Evolutionary conservation across 306 rosid species (phyloP), one percentile per base, ranked within the genome.

Genomic region (Vigna angularis): DNA sequence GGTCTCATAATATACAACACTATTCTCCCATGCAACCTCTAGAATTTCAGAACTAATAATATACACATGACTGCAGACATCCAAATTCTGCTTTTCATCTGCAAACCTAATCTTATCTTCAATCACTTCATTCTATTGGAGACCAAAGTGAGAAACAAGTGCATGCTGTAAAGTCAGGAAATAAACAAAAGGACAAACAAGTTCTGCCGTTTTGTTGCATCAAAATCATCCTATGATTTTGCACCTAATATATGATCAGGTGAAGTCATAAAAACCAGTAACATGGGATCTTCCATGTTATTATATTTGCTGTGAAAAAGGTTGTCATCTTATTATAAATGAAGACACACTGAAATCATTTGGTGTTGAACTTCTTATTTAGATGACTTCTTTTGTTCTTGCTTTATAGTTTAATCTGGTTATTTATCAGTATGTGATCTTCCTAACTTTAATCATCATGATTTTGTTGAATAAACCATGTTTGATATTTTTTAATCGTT

Each of bases 21-120:
- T 26, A 26, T 26, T 26, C 28, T 26, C 28, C 28, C 28, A 26
- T 26, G 28, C 28, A 26, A 3, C 28, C 28, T 26, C 3, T 26
- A 26, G 28, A 32, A 73, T 73, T 65, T 42, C 24, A 52, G 68
- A 72, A 64, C 61, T 17, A 20, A 20, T 20, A 20, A 20, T 20
- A 20, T 20, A 20, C 22, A 20, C 22, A 20, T 20, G 22, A 20
- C 22, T 20, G 22, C 22, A 20, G 22, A 20, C 5, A 65, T 40
- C 79, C 62, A 72, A 73, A 64, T 12, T 26, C 70, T 30, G 7
- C 62, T 49, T 66, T 66, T 66, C 36, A 17, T 66, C 72, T 66
- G 53, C 36, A 17, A 66, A 66, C 36, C 72, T 66, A 66, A 66
- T 44, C 72, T 66, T 66, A 66, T 66, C 72, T 40, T 17, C 32